phyloP scores from a whole-genome alignment of 1,284 basidiomycete genomes.

The Ganoderma resinaceum region DNA sequence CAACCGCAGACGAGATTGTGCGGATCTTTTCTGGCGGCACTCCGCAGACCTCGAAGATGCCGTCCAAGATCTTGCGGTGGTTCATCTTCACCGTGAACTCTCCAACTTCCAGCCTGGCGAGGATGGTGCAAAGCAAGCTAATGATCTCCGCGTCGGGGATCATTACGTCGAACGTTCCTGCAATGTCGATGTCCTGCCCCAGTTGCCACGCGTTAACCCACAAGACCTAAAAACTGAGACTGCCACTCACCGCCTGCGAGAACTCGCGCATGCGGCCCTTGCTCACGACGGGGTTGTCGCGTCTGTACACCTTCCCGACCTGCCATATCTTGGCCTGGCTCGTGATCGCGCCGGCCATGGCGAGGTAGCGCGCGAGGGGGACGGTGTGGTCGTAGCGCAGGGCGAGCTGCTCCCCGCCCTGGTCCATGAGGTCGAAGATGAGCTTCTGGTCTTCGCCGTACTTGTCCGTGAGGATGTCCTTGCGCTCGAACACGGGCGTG shows the following conservation, averaged over 20 bases:
- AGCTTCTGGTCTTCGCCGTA: constrained; percentile 98
- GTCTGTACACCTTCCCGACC: constrained; percentile 96
- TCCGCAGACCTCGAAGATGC: constrained; percentile 96
- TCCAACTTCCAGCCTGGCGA: constrained; percentile 87
- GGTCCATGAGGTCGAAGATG: constrained; percentile 98
- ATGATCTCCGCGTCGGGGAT: constrained; percentile 96
- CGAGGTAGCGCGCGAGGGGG: constrained; percentile 94
- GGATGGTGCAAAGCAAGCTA: constrained; percentile 82
- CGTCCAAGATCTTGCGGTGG: constrained; percentile 97
- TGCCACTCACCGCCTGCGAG: constrained; percentile 86
- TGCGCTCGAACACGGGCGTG: constrained; percentile 98
- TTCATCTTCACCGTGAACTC: constrained; percentile 98
- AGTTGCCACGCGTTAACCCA: constrained; percentile 22
- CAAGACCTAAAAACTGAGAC: not conserved
- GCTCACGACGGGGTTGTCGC: constrained; percentile 97
- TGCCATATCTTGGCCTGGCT: constrained; percentile 90
- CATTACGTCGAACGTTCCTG: constrained; percentile 96
- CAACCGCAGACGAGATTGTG: constrained; percentile 96
- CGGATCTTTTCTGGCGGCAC: constrained; percentile 93
- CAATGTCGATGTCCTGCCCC: constrained; percentile 92
- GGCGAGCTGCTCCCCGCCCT: constrained; percentile 97
- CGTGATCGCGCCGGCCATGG: constrained; percentile 87
- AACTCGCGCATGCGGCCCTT: constrained; percentile 99
- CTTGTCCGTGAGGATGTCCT: constrained; percentile 95
- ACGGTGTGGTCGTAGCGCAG: constrained; percentile 98